These are phyloP conservation scores for Blastobotrys persicus DNA, from an alignment of 1,139 yeast species.

Conservation along the genomic window DNA sequence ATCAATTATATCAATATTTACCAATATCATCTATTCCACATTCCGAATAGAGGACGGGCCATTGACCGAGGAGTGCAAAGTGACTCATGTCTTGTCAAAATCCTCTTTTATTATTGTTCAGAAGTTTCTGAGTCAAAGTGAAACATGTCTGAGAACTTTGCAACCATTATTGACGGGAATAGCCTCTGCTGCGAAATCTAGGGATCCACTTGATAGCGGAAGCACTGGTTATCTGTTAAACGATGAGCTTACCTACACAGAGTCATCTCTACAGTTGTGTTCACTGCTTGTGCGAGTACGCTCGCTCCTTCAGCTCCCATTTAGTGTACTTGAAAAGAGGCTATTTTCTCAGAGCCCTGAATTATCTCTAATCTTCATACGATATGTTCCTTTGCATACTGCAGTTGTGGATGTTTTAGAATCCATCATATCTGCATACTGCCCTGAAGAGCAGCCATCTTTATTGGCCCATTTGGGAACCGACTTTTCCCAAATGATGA, in stretches of 20 bases:
- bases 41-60: slow-evolving; percentile 53
- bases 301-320: slow-evolving; percentile 45
- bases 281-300: slow-evolving; percentile 55
- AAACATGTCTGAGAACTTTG: slow-evolving; percentile 54
- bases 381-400: slow-evolving; percentile 48
- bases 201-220: slow-evolving; percentile 41
- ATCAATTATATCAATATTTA: slow-evolving; percentile 54
- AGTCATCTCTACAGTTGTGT: slow-evolving; percentile 42
- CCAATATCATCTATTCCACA: slow-evolving; percentile 52
- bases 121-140: slow-evolving; percentile 54
- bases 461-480: slow-evolving; percentile 76
- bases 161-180: slow-evolving; percentile 55
- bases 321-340: slow-evolving; percentile 63
- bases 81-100: slow-evolving; percentile 49
- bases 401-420: slow-evolving; percentile 58
- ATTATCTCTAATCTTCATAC: slow-evolving; percentile 59
- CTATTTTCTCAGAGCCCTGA: slow-evolving; percentile 57
- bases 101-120: slow-evolving; percentile 52
- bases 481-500: slow-evolving; percentile 56
- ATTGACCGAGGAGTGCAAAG: slow-evolving; percentile 42
- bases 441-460: slow-evolving; percentile 59
- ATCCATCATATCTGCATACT: slow-evolving; percentile 64
- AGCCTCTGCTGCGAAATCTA: slow-evolving; percentile 45
- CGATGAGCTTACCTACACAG: slow-evolving; percentile 36
- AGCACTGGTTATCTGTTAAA: slow-evolving; percentile 21